phyloP scores from a whole-genome alignment of 2,329 filamentous ascomycete genomes.

The Calonectria honghensis region DNA sequence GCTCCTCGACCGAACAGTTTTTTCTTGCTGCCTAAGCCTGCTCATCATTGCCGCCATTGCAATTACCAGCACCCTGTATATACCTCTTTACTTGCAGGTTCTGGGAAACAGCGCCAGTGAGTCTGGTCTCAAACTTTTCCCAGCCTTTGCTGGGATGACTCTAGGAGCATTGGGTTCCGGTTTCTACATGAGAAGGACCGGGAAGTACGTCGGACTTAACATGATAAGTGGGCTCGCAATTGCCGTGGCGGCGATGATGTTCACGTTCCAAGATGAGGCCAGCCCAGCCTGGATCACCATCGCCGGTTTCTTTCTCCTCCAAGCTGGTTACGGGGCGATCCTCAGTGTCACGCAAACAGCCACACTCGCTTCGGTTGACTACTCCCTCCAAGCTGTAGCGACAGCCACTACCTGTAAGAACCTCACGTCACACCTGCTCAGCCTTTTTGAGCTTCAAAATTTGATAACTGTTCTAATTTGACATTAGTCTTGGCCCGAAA shows the following conservation, averaged over 20 bases:
- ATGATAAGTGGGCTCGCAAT: conserved; percentile 49
- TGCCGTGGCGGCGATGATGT: neutral
- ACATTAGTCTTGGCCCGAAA: conserved; percentile 19
- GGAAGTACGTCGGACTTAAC: conserved; percentile 73
- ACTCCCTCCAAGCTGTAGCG: conserved; percentile 33
- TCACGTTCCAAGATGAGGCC: neutral
- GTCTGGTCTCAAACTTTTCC: conserved; percentile 80
- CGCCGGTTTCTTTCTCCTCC: conserved; percentile 74
- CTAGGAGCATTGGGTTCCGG: conserved; percentile 80
- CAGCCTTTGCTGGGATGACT: conserved; percentile 79
- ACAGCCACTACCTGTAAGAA: conserved; percentile 31
- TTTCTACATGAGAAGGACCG: conserved; percentile 82
- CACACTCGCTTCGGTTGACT: conserved; percentile 27
- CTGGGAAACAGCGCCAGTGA: conserved; percentile 78
- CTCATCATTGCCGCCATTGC: conserved; percentile 83
- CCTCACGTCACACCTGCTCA: no score
- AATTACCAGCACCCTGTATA: conserved; percentile 86
- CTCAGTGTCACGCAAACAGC: conserved; percentile 60
- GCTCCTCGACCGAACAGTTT: conserved; percentile 80
- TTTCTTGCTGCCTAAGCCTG: conserved; percentile 82
- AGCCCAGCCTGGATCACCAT: conserved; percentile 13
- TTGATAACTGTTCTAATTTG: neutral
- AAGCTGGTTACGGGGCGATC: conserved; percentile 82
- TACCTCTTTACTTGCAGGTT: conserved; percentile 71
- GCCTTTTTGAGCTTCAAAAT: neutral